Evolutionary conservation across 352 stramenopile genomes (phyloP), one percentile per base, ranked within the genome.

Genomic region (Phytophthora capsici): DNA sequence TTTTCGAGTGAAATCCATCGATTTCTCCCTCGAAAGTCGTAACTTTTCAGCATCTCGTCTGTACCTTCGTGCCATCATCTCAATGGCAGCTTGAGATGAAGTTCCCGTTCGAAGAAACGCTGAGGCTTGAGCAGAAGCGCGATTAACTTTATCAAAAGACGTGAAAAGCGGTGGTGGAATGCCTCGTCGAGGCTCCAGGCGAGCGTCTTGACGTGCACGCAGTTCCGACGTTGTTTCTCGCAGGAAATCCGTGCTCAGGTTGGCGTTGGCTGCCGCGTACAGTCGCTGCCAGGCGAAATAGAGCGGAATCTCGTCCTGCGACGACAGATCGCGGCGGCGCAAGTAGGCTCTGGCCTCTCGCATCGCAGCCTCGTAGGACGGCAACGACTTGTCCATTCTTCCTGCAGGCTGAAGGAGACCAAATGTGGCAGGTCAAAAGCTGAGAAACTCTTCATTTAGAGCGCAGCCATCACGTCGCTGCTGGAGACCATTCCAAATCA

Each of bases 221-320:
- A 71, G 60, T 47, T 85, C 78, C 1, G 22, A 34, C 0, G 62
- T 44, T 0, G 65, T 73, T 61, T 88, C 78, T 6, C 52, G 48
- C 41, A 84, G 34, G 10, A 82, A 86, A 40, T 88, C 72, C 2
- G 77, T 69, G 44, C 72, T 86, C 5, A 84, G 46, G 17, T 80
- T 85, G 17, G 67, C 55, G 28, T 86, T 85, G 1, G 70, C 71
- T 4, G 76, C 53, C 16, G 77, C 59, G 16, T 86, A 88, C 23
- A 88, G 52, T 12, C 78, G 65, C 14, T 86, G 57, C 78, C 78
- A 88, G 1, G 78, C 78, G 25, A 86, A 88, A 50, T 86, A 88
- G 16, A 88, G 53, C 16, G 78, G 78, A 8, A 73, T 52, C 14
- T 88, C 78, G 6, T 88, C 76, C 14, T 86, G 61, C 6, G 78